Percentiles rank a stretch among this genome's conserved stretches.
phyloP scores from a whole-genome alignment of 768 basidiomycete genomes.

The Leccinum truebloodii region DNA sequence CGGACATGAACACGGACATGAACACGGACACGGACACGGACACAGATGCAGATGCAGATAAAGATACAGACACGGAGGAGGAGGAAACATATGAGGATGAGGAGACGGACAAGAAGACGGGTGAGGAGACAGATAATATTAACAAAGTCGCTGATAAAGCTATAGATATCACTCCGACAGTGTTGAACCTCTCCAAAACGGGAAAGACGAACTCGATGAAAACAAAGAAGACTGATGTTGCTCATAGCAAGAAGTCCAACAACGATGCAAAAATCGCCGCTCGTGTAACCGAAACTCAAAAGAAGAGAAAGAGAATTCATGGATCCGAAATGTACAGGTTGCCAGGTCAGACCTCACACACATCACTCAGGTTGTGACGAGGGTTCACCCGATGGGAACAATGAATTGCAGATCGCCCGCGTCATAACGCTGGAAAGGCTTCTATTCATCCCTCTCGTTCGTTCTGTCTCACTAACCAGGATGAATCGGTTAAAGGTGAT shows the following conservation, averaged over 20 bases:
- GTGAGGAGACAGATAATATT: neutral
- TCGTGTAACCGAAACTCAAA: neutral
- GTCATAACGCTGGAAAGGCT: slow-evolving; percentile 77
- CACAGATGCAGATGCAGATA: no score
- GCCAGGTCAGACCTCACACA: slow-evolving; percentile 14
- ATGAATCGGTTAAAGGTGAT: neutral
- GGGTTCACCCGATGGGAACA: slow-evolving; percentile 91
- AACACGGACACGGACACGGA: no score
- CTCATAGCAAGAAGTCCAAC: neutral
- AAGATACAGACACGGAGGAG: no score
- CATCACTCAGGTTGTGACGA: slow-evolving; percentile 76
- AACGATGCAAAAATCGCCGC: neutral
- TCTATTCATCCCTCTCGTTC: slow-evolving; percentile 1
- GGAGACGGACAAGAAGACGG: neutral
- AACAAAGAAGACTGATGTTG: neutral
- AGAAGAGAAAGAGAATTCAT: slow-evolving; percentile 29
- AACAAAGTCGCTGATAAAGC: neutral
- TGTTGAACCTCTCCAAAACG: neutral
- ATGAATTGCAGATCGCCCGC: slow-evolving; percentile 83
- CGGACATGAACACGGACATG: no score
- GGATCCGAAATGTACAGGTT: slow-evolving; percentile 21
- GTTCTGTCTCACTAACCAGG: neutral
- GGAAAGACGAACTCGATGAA: neutral
- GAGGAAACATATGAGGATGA: neutral
- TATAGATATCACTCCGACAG: neutral